Conservation (phyloP, 148 eudicot species). For the Arbutus unedo region DNA sequence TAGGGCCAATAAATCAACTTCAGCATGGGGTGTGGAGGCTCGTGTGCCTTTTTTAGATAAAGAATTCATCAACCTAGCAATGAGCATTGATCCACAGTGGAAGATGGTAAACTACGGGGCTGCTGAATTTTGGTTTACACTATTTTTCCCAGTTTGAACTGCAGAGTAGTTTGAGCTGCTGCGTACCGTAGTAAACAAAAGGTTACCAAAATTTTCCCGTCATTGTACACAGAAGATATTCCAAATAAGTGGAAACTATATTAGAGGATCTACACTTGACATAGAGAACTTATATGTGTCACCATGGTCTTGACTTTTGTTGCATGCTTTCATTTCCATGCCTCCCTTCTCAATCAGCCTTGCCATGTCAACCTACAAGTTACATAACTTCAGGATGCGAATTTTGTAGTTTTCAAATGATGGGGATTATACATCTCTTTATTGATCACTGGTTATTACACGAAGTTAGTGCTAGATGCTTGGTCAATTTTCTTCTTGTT, state of each 20-base stretch:
- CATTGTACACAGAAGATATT: background rate
- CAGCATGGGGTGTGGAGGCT: slow-evolving; percentile 99
- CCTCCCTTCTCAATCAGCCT: background rate
- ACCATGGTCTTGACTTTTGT: background rate
- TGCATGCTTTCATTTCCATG: background rate
- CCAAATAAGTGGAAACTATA: background rate
- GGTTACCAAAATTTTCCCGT: background rate
- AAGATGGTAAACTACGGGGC: slow-evolving; percentile 58
- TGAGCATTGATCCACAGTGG: slow-evolving; percentile 95
- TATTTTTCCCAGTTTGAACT: background rate
- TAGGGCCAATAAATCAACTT: slow-evolving; percentile 95
- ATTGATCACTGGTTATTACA: background rate
- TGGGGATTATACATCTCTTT: slow-evolving; percentile 6
- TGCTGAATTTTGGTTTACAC: background rate
- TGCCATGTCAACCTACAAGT: background rate
- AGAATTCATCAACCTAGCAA: slow-evolving; percentile 79
- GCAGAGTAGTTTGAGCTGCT: background rate
- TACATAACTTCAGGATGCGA: background rate
- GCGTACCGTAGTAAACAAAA: background rate
- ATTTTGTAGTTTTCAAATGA: background rate
- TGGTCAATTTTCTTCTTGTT: background rate
- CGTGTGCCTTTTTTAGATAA: slow-evolving; percentile 98
- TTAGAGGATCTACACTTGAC: background rate
- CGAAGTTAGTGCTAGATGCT: background rate
- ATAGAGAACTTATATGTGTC: background rate